Base-by-base conservation (phyloP, 768 basidiomycete genomes). In the Podaxis mareebaensis region DNA sequence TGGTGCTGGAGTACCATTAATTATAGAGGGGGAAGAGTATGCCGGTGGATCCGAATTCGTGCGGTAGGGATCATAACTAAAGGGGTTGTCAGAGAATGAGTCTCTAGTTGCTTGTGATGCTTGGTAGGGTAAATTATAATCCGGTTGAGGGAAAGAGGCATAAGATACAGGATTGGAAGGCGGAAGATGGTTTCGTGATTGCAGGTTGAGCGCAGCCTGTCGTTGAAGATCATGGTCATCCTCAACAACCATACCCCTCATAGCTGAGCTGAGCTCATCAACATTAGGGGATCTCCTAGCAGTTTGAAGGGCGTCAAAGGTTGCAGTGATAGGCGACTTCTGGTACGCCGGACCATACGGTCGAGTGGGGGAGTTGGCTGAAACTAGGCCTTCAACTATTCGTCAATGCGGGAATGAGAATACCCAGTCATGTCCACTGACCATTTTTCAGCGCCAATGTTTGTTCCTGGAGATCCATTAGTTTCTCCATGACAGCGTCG, bases 201-300 rank as follows among this genome's bases (percentile, higher is more conserved):
- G 59, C 38, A 62, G 44, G 30, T 62, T 55, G 28, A 62, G 53
- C 36, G 61, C 53, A 24, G 58, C 58, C 66, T 49, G 65, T 42
- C 60, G 53, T 59, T 61, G 71, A 68, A 60, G 62, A 54, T 65
- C 68, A 42, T 68, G 65, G 24, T 75, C 72, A 56, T 75, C 75
- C 53, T 76, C 76, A 51, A 73, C 71, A 20, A 67, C 69, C 73
- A 76, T 76, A 3, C 87, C 87, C 64, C 88, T 83, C 53, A 90
- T 73, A 3, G 85, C 80, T 36, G 83, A 72, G 13, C 85, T 76
- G 38, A 89, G 76, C 36, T 88, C 87, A 60, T 79, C 81, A 53
- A 84, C 85, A 17, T 78, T 81, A 51, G 61, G 61, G 22, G 61
- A 62, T n/a, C 61, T 54, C 30, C 53, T 53, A 2, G 52, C 33